Evolutionary conservation across 2,329 filamentous ascomycete species (phyloP), one percentile per base, ranked within the genome.

Genomic region (Colletotrichum orbiculare): DNA sequence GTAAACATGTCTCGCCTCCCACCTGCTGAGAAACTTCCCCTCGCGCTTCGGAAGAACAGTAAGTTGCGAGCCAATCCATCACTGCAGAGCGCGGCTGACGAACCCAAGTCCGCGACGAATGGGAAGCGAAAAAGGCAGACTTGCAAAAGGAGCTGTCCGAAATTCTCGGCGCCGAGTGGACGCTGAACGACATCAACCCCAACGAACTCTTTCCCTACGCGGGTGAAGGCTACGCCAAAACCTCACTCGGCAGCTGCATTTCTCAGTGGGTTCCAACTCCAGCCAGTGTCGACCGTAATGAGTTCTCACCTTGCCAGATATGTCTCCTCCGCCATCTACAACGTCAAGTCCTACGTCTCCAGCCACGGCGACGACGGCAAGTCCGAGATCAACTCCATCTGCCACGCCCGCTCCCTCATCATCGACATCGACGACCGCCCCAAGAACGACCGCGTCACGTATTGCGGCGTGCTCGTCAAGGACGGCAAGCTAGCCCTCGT

Each of bases 41-140:
- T 86, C 67, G 80, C 79, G 38, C 70, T 82, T 47, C 82, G 83
- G 72, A 86, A 85, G 75, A 83, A 85, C 72, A 70, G 84, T 85
- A 70, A 4, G 62, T 56, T 11, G 5, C 6, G 4, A 17, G 11
- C n/a, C 12, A 35, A 69, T 75, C 73, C 38, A 15, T 8, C 4
- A n/a, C 37, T 15, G 13, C 11, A 39, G 12, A 15, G 2, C 46
- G 25, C 25, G 25, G 25, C 25, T 25, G 25, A 47, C 70, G 71
- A 45, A 68, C 59, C 62, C 6, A 7, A 86, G 83, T 86, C 67
- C 82, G 85, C 6, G 85, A 87, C 69, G 77, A 80, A 13, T 87
- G 79, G 78, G 83, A 86, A 15, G 76, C 71, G 59, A 83, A 81
- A 60, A 85, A 82, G 69, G 71, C 67, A 0, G 79, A 77, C 2